phyloP scores from a whole-genome alignment of 2,329 filamentous ascomycete species.

The Fonsecaea monophora region DNA sequence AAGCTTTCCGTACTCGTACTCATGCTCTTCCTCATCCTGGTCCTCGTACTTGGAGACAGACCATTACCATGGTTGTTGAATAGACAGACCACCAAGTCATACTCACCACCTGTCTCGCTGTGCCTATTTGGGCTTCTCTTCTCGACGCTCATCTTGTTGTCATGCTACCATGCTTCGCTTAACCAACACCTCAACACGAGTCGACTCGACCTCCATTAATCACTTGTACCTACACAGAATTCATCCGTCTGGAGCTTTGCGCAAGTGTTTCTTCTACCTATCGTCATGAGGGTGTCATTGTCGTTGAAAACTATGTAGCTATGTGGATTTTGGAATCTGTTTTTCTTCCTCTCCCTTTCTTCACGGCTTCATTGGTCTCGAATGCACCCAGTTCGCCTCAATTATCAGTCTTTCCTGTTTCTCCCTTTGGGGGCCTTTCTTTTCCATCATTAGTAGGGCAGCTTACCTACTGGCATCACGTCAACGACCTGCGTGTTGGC shows the following conservation, averaged over 20 bases:
- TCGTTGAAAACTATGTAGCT: conserved; percentile 24
- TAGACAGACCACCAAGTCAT: too few species aligned
- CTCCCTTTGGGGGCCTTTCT: neutral
- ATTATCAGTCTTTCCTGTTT: neutral
- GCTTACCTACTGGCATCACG: neutral
- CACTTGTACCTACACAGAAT: too few species aligned
- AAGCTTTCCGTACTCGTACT: too few species aligned
- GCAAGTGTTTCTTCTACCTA: neutral
- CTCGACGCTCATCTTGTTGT: too few species aligned
- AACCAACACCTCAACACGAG: neutral
- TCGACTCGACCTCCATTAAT: neutral
- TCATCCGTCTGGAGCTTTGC: too few species aligned
- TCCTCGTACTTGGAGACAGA: too few species aligned
- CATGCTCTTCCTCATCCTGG: too few species aligned
- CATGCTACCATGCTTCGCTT: too few species aligned
- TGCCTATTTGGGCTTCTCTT: too few species aligned
- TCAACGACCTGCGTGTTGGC: neutral
- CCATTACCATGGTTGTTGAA: too few species aligned
- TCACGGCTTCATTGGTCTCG: neutral
- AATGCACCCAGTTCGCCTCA: neutral
- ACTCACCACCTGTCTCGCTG: too few species aligned
- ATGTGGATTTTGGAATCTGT: conserved; percentile 4
- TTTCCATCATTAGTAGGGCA: neutral
- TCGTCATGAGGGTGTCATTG: conserved; percentile 13
- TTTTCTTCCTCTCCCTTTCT: neutral